Evolutionary conservation across 768 basidiomycete genomes (phyloP).

Genomic region (Tylopilus intermedius): DNA sequence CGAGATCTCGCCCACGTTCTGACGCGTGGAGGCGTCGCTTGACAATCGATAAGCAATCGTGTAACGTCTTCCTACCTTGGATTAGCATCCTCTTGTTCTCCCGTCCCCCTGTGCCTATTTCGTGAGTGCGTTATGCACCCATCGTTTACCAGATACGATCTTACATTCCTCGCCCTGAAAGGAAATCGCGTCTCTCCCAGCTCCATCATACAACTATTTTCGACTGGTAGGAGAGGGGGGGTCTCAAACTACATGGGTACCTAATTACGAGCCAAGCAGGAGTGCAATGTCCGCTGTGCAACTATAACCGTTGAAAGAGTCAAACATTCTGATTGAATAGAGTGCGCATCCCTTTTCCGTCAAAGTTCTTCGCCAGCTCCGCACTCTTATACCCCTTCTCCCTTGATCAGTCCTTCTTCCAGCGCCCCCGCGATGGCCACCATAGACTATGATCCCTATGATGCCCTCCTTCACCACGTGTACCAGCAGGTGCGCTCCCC

Average conservation of each 20-base stretch:
- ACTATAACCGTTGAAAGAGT: neutral
- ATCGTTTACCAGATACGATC: neutral
- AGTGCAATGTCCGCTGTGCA: neutral
- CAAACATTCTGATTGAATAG: neutral
- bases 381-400: slow-evolving; percentile 12
- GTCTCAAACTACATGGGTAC: neutral
- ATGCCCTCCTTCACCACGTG: slow-evolving; percentile 75
- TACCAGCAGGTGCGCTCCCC: slow-evolving; percentile 58
- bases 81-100: neutral
- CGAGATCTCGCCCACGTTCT: no score
- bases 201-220: neutral
- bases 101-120: slow-evolving; percentile 13
- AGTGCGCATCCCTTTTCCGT: neutral
- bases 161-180: neutral
- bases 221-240: neutral
- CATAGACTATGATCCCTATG: slow-evolving; percentile 78
- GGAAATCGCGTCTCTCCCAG: slow-evolving; percentile 5
- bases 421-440: slow-evolving; percentile 5
- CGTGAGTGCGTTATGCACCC: neutral
- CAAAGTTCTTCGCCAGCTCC: neutral
- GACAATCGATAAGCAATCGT: neutral
- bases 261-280: neutral
- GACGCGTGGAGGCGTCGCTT: no score
- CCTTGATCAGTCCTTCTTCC: neutral
- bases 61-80: neutral